Base-by-base conservation (phyloP, 1,139 yeast species). In the Cylindricascospora bacillispora region DNA sequence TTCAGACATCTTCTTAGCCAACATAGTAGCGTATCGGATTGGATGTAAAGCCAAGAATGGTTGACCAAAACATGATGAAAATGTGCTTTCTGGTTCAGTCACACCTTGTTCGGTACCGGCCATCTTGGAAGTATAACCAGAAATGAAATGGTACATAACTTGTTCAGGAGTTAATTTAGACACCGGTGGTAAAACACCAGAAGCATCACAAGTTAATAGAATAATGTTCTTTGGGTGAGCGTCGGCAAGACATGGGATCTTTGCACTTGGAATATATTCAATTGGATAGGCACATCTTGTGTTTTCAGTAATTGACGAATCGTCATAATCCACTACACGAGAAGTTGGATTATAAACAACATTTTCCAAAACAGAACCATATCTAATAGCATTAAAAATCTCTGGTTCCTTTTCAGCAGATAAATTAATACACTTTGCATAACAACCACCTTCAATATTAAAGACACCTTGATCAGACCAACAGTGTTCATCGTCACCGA, bases 91-190 rank as follows among this genome's bases (percentile, higher is more conserved):
- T 38, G 98, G 97, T 65, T 89, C 97, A 43, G 97, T 86, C 45
- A 89, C 83, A 63, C 98, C 98, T 60, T 83, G 93, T 65, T 89
- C 98, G 35, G 98, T 89, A 61, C 98, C 98, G 42, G 98, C 95
- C 93, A 89, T 89, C 74, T 89, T 89, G 37, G 97, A 86, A 41
- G 98, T 89, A 73, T 89, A 89, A 56, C 98, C 98, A 41, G 94
- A 80, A 49, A 89, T 89, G 64, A 89, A 89, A 65, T 89, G 97
- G 71, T 89, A 89, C 97, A 89, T 89, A 44, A 89, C 97, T 65
- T 89, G 97, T 46, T 89, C 83, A 54, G 83, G 83, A 36, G 93
- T 71, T 60, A 89, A 73, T 63, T 78, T 83, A 42, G 97, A 85
- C 39, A 89, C 93, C 45, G 97, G 97, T 35, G 98, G 98, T 49